These are phyloP conservation scores for Liriodendron chinense DNA, from an alignment of 164 flowering plant genomes.

Conservation along the genomic window DNA sequence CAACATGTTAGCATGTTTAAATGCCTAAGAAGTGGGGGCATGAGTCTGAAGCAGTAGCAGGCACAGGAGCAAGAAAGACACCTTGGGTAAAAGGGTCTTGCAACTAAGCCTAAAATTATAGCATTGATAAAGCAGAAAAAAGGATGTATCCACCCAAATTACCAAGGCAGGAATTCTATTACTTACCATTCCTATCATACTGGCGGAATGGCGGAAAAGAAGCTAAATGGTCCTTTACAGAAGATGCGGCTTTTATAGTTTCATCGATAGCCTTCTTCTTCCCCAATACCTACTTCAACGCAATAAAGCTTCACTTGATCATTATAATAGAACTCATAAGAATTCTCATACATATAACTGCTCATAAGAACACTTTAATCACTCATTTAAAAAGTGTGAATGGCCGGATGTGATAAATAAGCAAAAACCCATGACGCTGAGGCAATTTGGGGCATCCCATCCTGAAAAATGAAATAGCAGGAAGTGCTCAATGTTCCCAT, in stretches of 20 bases:
- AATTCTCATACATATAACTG: background rate
- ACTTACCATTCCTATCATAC: conserved; percentile 50
- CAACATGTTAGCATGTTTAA: background rate
- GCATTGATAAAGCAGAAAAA: background rate
- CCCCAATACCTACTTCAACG: conserved; percentile 44
- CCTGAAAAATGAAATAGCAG: background rate
- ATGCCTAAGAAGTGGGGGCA: background rate
- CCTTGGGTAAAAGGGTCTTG: background rate
- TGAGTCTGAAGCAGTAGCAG: background rate
- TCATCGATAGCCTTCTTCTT: conserved; percentile 63
- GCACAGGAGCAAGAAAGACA: background rate
- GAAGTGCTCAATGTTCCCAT: too few relatives aligned
- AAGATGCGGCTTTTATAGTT: conserved; percentile 49
- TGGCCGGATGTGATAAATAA: background rate
- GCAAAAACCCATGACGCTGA: background rate
- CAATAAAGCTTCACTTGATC: background rate
- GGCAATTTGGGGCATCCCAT: background rate
- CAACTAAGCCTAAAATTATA: background rate
- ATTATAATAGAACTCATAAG: background rate
- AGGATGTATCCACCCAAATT: background rate
- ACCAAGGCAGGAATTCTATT: background rate
- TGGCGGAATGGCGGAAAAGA: conserved; percentile 45
- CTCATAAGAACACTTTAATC: background rate
- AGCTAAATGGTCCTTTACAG: conserved; percentile 52
- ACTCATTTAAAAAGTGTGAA: background rate